These are phyloP conservation scores for Podospora anserina DNA, from an alignment of 495 filamentous ascomycete genomes.

Conservation along the genomic window DNA sequence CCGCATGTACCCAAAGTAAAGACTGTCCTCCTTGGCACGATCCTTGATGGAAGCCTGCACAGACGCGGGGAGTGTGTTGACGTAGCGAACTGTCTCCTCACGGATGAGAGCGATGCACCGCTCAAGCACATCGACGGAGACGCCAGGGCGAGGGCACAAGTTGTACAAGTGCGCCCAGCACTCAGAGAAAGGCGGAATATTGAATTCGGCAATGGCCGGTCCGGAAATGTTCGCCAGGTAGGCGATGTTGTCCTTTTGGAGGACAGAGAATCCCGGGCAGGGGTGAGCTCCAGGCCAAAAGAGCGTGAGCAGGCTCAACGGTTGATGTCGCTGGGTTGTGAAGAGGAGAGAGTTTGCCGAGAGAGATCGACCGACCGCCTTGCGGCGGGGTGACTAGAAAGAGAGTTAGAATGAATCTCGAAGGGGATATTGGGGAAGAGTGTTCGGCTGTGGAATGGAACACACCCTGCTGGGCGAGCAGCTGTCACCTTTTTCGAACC, in stretches of 20 bases:
- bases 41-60: conserved; percentile 4
- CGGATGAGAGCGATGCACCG: conserved; percentile 47
- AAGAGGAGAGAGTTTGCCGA: too few species aligned
- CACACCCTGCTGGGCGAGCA: too few species aligned
- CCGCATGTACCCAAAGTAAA: conserved; percentile 48
- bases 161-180: conserved; percentile 42
- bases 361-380: too few species aligned
- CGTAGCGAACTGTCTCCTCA: conserved; percentile 31
- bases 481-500: too few species aligned
- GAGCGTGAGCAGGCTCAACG: too few species aligned
- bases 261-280: conserved; percentile 63
- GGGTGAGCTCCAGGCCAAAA: neutral
- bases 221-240: conserved; percentile 19
- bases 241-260: conserved; percentile 55
- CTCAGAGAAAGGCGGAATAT: conserved; percentile 37
- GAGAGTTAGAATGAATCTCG: too few species aligned
- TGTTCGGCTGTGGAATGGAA: too few species aligned
- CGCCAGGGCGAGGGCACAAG: conserved; percentile 39
- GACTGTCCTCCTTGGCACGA: conserved; percentile 33
- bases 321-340: too few species aligned
- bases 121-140: conserved; percentile 46
- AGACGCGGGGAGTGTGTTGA: conserved; percentile 13
- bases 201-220: conserved; percentile 22
- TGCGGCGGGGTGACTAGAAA: too few species aligned
- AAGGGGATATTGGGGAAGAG: too few species aligned